These are phyloP conservation scores for Myriangium duriaei DNA, from an alignment of 2,329 filamentous ascomycete species.

Conservation along the genomic window DNA sequence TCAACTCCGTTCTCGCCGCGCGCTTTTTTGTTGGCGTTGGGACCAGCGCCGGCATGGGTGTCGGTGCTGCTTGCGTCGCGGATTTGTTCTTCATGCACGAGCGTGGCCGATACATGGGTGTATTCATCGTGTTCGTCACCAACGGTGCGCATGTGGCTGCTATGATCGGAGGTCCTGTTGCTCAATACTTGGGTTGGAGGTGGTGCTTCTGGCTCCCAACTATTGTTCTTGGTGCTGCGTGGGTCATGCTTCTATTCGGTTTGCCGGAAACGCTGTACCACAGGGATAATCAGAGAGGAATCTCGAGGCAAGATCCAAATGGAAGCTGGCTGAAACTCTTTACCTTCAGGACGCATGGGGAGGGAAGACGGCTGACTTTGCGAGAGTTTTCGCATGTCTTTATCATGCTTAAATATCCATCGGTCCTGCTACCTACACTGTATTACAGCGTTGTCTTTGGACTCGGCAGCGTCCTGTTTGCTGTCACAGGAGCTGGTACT, in stretches of 20 bases:
- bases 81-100: slow-evolving; percentile 15
- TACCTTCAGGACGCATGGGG: slow-evolving; percentile 7
- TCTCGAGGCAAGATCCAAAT: background rate
- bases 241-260: slow-evolving; percentile 16
- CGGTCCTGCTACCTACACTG: slow-evolving; percentile 16
- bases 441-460: slow-evolving; percentile 20
- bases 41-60: slow-evolving; percentile 12
- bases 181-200: slow-evolving; percentile 15
- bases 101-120: slow-evolving; percentile 13
- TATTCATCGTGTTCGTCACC: slow-evolving; percentile 22
- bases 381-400: slow-evolving; percentile 17
- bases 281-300: slow-evolving; percentile 3
- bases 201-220: slow-evolving; percentile 18
- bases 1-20: slow-evolving; percentile 11
- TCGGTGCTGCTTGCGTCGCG: slow-evolving; percentile 12
- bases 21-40: slow-evolving; percentile 13
- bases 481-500: slow-evolving; percentile 16
- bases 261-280: slow-evolving; percentile 20
- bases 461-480: slow-evolving; percentile 17
- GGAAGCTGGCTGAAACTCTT: slow-evolving; percentile 12
- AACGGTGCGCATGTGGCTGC: slow-evolving; percentile 18
- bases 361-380: slow-evolving; percentile 11
- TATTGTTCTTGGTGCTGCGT: slow-evolving; percentile 16
- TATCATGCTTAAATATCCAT: slow-evolving; percentile 19
- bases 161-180: slow-evolving; percentile 16